phyloP scores from a whole-genome alignment of 164 flowering plant species.

The Malania oleifera region DNA sequence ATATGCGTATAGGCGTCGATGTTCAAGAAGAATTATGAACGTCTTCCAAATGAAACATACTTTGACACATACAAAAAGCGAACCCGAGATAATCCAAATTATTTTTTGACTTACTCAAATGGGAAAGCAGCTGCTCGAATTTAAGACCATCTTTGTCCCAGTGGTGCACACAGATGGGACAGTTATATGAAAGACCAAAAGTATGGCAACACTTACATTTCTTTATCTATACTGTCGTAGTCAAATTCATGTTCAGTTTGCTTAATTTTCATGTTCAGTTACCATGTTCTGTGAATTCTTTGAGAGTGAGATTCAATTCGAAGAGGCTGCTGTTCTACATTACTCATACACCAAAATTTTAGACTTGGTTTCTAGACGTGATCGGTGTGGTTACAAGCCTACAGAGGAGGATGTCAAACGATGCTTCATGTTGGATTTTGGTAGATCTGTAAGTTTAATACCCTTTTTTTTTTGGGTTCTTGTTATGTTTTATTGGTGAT shows the following conservation, averaged over 20 bases:
- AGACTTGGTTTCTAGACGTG: conserved; percentile 95
- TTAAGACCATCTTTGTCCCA: conserved; percentile 95
- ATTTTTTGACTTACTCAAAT: conserved; percentile 93
- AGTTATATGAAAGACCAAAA: conserved; percentile 91
- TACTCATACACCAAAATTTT: conserved; percentile 88
- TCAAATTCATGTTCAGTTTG: too few relatives aligned
- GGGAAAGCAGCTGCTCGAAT: conserved; percentile 96
- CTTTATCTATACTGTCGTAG: too few relatives aligned
- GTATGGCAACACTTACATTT: conserved; percentile 30
- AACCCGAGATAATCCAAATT: conserved; percentile 93
- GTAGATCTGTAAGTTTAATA: conserved; percentile 87
- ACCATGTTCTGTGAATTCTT: too few relatives aligned
- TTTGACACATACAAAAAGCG: conserved; percentile 82
- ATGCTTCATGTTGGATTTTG: conserved; percentile 98
- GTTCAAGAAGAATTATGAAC: conserved; percentile 97
- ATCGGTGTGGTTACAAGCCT: conserved; percentile 98
- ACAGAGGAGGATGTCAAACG: conserved; percentile 93
- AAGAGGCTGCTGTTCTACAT: conserved; percentile 95
- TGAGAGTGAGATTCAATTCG: conserved; percentile 82
- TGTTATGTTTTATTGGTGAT: too few relatives aligned
- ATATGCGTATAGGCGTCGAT: conserved; percentile 85
- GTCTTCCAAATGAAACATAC: conserved; percentile 85
- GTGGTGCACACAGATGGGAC: conserved; percentile 99
- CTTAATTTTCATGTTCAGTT: too few relatives aligned
- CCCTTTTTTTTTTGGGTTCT: too few relatives aligned